phyloP scores from a whole-genome alignment of 805 yeast genomes.

The Yamadazyma phyllophila region DNA sequence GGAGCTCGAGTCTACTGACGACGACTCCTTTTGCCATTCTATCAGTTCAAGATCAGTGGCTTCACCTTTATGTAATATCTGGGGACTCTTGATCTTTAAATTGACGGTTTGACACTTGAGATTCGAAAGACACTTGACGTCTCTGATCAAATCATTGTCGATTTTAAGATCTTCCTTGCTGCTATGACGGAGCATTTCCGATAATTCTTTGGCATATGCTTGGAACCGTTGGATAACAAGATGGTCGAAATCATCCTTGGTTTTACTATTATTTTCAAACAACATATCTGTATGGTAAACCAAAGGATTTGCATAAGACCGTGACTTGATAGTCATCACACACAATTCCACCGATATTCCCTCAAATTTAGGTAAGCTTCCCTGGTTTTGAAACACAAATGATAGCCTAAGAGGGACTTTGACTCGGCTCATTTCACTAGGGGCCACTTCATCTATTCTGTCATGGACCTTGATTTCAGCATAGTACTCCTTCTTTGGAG shows the following conservation, averaged over 20 bases:
- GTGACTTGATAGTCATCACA: conserved; percentile 30
- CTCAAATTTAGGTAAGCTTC: conserved; percentile 19
- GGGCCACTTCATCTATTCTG: conserved; percentile 2
- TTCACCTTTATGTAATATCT: not conserved
- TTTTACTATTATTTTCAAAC: conserved; percentile 28
- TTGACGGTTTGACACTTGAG: conserved; percentile 26
- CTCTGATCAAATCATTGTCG: conserved; percentile 25
- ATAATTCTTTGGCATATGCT: conserved; percentile 27
- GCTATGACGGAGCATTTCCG: conserved; percentile 21
- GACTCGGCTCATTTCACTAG: conserved; percentile 1
- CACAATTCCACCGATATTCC: conserved; percentile 29
- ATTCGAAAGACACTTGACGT: conserved; percentile 32
- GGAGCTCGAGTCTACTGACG: not conserved
- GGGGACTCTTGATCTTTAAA: conserved; percentile 20
- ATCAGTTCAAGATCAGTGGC: conserved; percentile 2
- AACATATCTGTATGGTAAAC: conserved; percentile 35
- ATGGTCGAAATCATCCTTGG: conserved; percentile 29
- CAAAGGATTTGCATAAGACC: conserved; percentile 32
- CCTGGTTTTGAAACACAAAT: conserved; percentile 19
- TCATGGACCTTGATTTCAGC: conserved; percentile 12
- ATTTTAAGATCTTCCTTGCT: conserved; percentile 25
- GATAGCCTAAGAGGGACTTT: conserved; percentile 8
- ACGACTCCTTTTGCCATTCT: conserved; percentile 7
- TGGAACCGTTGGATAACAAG: conserved; percentile 33
- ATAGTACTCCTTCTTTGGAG: conserved; percentile 29